These are phyloP conservation scores for Citrus reticulata DNA, from an alignment of 345 rosid species.

Conservation along the genomic window DNA sequence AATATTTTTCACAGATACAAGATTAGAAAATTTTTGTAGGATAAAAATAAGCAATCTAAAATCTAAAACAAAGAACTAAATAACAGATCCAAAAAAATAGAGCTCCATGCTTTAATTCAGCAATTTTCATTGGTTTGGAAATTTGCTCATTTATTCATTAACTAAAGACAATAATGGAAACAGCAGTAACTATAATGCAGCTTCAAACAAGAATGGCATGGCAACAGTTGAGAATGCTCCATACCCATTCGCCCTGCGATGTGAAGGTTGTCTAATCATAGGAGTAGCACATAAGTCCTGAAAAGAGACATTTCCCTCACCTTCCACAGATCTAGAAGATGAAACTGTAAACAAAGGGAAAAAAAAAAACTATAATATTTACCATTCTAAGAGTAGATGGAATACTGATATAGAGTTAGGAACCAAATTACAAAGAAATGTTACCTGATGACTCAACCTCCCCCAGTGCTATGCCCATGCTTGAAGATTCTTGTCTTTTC, in stretches of 20 bases:
- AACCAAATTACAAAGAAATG: neutral
- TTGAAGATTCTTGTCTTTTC: slow-evolving; percentile 70
- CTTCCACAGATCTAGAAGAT: slow-evolving; percentile 44
- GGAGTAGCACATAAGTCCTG: slow-evolving; percentile 37
- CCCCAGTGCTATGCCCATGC: slow-evolving; percentile 40
- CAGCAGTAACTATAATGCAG: neutral
- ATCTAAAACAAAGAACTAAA: neutral
- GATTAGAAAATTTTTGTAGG: neutral
- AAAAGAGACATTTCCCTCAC: slow-evolving; percentile 43
- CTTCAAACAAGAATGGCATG: neutral
- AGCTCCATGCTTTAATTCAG: neutral
- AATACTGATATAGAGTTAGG: neutral
- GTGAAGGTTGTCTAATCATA: slow-evolving; percentile 40
- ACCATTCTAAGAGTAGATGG: neutral
- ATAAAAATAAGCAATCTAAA: neutral
- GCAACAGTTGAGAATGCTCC: neutral
- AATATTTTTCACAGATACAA: neutral
- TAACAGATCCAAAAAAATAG: neutral
- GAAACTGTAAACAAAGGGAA: slow-evolving; percentile 36
- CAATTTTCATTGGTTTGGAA: neutral
- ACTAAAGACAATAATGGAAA: neutral
- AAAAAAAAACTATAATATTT: neutral
- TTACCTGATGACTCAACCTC: slow-evolving; percentile 67
- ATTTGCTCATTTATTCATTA: neutral
- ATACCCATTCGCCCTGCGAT: slow-evolving; percentile 60